These are phyloP conservation scores for Puccinia novopanici DNA, from an alignment of 1,284 basidiomycete genomes.

Conservation along the genomic window DNA sequence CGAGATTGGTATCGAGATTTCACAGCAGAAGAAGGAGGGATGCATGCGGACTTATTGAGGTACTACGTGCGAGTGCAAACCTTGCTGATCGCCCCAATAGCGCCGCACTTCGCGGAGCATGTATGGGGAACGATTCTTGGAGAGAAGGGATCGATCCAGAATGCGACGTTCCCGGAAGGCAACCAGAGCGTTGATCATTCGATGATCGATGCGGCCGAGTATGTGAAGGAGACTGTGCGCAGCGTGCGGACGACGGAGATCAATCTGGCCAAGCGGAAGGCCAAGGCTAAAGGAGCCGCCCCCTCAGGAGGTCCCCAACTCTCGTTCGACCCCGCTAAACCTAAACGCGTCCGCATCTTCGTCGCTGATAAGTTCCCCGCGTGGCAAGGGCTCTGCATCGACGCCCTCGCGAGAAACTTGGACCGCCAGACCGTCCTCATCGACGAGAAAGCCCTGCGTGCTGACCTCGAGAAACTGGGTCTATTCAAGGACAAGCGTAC, in stretches of 20 bases:
- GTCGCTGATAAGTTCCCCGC: constrained; percentile 87
- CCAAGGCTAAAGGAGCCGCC: constrained; percentile 48
- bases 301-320: constrained; percentile 8
- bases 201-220: constrained; percentile 68
- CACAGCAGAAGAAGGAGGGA: constrained; percentile 71
- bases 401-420: constrained; percentile 73
- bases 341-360: constrained; percentile 83
- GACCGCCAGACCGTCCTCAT: constrained; percentile 68
- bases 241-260: constrained; percentile 87
- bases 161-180: constrained; percentile 72
- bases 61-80: constrained; percentile 81
- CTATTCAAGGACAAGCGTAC: constrained; percentile 91
- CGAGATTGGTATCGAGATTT: constrained; percentile 97
- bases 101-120: constrained; percentile 93
- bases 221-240: constrained; percentile 71
- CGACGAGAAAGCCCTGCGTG: constrained; percentile 79
- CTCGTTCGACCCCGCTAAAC: constrained; percentile 77
- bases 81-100: constrained; percentile 81
- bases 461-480: constrained; percentile 71
- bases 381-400: constrained; percentile 86
- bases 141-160: constrained; percentile 75
- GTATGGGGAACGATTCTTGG: constrained; percentile 78
- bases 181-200: constrained; percentile 8
- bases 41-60: constrained; percentile 75
- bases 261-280: constrained; percentile 63